Percentiles rank a stretch among this genome's conserved stretches.
Conservation (phyloP, 2,329 filamentous ascomycete species). For the Dothiorella sarmentorum region DNA sequence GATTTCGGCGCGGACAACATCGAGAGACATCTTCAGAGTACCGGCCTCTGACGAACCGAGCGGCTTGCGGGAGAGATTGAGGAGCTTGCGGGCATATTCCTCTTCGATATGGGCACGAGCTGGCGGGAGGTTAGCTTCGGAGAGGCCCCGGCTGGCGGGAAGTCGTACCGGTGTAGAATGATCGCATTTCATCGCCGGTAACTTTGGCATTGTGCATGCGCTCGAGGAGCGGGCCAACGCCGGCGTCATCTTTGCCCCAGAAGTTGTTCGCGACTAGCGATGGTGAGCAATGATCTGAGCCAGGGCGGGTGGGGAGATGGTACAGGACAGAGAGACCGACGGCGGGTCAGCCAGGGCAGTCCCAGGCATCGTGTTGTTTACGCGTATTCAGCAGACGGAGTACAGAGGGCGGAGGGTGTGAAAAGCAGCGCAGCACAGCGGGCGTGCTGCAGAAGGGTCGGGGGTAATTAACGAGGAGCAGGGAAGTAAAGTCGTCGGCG, state of each 20-base stretch:
- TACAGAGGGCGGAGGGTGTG: background rate
- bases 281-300: slow-evolving; percentile 29
- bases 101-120: slow-evolving; percentile 93
- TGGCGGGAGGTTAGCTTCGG: slow-evolving; percentile 33
- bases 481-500: slow-evolving; percentile 6
- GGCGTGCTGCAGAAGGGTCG: slow-evolving; percentile 4
- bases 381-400: background rate
- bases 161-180: slow-evolving; percentile 75
- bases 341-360: slow-evolving; percentile 57
- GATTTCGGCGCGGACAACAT: slow-evolving; percentile 82
- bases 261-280: slow-evolving; percentile 92
- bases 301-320: slow-evolving; percentile 26
- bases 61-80: slow-evolving; percentile 81
- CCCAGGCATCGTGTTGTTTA: slow-evolving; percentile 53
- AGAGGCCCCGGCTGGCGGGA: background rate
- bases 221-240: slow-evolving; percentile 83
- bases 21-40: slow-evolving; percentile 77
- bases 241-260: slow-evolving; percentile 98
- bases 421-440: background rate
- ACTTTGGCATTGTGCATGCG: slow-evolving; percentile 94
- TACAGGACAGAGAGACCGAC: slow-evolving; percentile 66
- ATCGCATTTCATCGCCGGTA: slow-evolving; percentile 87
- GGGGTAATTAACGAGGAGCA: slow-evolving; percentile 11
- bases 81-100: slow-evolving; percentile 86
- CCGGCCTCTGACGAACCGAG: slow-evolving; percentile 85